Evolutionary conservation across 1,284 basidiomycete genomes (phyloP).

Genomic region (Schizophyllum amplum): DNA sequence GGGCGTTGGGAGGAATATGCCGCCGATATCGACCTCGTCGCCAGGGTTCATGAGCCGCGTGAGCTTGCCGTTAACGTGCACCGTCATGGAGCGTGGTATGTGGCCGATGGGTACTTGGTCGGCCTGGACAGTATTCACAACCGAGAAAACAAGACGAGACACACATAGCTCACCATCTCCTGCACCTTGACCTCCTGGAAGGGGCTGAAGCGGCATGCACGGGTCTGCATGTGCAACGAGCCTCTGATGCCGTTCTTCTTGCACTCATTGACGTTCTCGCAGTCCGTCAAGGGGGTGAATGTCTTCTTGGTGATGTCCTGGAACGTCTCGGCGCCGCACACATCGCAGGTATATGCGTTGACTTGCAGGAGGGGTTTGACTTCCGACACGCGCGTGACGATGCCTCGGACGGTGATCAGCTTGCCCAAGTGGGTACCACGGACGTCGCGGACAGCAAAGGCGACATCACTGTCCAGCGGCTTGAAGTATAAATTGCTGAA

Average conservation of each 20-base stretch:
- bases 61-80: constrained; percentile 87
- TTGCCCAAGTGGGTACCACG: constrained; percentile 82
- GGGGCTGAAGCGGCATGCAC: constrained; percentile 94
- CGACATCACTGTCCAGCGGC: constrained; percentile 64
- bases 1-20: constrained; percentile 40
- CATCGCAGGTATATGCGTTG: constrained; percentile 98
- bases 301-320: constrained; percentile 94
- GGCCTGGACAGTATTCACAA: constrained; percentile 44
- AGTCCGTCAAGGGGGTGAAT: constrained; percentile 85
- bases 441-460: constrained; percentile 89
- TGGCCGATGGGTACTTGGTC: constrained; percentile 99
- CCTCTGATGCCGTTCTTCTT: constrained; percentile 84
- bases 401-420: constrained; percentile 93
- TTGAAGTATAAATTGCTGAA: constrained; percentile 89
- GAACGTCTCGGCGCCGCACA: constrained; percentile 97
- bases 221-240: constrained; percentile 95
- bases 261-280: constrained; percentile 78
- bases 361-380: constrained; percentile 97
- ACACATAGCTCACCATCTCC: constrained; percentile 71
- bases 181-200: constrained; percentile 99
- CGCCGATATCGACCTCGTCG: constrained; percentile 87
- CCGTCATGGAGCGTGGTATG: constrained; percentile 96
- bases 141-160: not conserved
- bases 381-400: constrained; percentile 97
- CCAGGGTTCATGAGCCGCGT: constrained; percentile 93